Evolutionary conservation across 192 early-diverging fungal genomes (phyloP).

Genomic region (Funneliformis mosseae): DNA sequence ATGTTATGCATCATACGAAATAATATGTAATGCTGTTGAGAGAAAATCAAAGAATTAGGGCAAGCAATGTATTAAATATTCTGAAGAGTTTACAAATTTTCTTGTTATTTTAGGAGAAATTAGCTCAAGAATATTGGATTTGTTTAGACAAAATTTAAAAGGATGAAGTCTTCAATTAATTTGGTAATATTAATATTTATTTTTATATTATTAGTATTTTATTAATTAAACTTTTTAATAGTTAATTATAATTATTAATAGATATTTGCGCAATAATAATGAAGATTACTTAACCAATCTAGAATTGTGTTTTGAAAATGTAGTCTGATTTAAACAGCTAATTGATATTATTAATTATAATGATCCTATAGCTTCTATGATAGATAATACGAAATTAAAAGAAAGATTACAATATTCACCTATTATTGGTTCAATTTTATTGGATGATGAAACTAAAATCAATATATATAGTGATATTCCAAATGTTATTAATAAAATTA

Average conservation of each 20-base stretch:
- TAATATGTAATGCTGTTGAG: not conserved
- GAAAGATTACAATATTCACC: slow-evolving; percentile 55
- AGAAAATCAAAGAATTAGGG: not conserved
- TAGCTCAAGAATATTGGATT: not conserved
- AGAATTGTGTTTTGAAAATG: slow-evolving; percentile 36
- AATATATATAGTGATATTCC: not conserved
- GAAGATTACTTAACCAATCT: slow-evolving; percentile 36
- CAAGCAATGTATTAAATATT: not conserved
- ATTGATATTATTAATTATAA: slow-evolving; percentile 31
- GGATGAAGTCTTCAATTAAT: no score
- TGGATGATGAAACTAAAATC: not conserved
- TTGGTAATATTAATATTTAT: no score
- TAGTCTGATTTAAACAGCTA: slow-evolving; percentile 38
- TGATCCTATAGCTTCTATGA: slow-evolving; percentile 42
- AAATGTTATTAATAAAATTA: no score
- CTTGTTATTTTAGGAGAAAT: not conserved
- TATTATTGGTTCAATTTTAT: slow-evolving; percentile 43
- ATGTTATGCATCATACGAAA: no score
- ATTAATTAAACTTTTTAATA: no score
- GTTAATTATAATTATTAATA: no score
- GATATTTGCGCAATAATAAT: not conserved
- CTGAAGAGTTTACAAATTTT: not conserved
- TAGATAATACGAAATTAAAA: slow-evolving; percentile 26
- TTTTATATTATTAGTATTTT: not conserved
- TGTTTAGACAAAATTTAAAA: no score